Evolutionary conservation across 768 basidiomycete genomes (phyloP).

Genomic region (Auriculariales sp.): DNA sequence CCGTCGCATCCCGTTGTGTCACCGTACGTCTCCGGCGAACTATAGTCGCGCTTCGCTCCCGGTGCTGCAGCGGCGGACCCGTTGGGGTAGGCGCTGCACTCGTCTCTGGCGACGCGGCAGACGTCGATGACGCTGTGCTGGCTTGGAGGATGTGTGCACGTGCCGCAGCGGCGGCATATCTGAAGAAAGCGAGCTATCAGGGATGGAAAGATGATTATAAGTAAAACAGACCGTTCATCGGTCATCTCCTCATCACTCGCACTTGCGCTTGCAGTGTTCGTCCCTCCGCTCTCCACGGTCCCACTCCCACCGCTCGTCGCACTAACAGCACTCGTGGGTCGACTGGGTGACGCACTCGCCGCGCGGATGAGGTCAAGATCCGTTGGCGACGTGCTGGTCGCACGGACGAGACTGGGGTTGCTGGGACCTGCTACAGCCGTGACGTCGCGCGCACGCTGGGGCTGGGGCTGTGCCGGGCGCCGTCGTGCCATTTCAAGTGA

Average conservation of each 20-base stretch:
- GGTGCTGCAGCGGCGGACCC: slow-evolving; percentile 40
- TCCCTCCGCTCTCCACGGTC: no score
- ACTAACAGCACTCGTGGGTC: no score
- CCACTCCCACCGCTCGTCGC: no score
- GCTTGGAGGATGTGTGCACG: no score
- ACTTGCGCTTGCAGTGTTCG: background rate
- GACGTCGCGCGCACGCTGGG: no score
- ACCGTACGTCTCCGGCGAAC: slow-evolving; percentile 8
- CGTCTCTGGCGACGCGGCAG: slow-evolving; percentile 47
- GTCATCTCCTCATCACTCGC: slow-evolving; percentile 18
- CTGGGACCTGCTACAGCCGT: no score
- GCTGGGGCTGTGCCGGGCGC: no score
- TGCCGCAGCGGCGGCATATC: no score
- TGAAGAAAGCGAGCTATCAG: background rate
- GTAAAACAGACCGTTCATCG: slow-evolving; percentile 10
- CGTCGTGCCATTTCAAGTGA: no score
- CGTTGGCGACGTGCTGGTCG: background rate
- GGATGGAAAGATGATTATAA: background rate
- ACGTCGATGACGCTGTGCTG: slow-evolving; percentile 31
- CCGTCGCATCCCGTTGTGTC: slow-evolving; percentile 33
- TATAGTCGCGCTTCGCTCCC: slow-evolving; percentile 44
- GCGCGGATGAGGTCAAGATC: background rate
- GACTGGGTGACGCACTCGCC: no score
- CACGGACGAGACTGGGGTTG: background rate
- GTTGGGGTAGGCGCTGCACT: slow-evolving; percentile 46